Percentiles rank a stretch among this genome's conserved stretches.
Evolutionary conservation across 176 grass and related monocot genomes (phyloP).

Genomic region (Raddia guianensis): DNA sequence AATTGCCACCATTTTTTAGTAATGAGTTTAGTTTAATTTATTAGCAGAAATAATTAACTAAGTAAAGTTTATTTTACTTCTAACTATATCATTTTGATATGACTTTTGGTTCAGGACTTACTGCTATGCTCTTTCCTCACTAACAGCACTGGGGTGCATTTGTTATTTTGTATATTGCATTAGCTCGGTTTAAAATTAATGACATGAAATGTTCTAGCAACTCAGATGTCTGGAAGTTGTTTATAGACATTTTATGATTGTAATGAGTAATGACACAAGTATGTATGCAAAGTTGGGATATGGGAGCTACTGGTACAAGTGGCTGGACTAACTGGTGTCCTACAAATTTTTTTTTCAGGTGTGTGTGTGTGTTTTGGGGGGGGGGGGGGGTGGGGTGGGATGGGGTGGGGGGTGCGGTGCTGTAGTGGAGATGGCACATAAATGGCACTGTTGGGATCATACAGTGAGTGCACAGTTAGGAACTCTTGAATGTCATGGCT

Average conservation of each 20-base stretch:
- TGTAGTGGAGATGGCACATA: not conserved
- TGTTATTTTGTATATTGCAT: not conserved
- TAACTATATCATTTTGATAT: not conserved
- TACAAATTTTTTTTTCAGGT: no score
- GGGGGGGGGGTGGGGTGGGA: no score
- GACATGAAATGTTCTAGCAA: not conserved
- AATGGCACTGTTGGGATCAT: slow-evolving; percentile 15
- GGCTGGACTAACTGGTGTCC: not conserved
- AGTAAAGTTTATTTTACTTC: not conserved
- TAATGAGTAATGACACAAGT: not conserved
- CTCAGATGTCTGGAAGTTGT: not conserved
- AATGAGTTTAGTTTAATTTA: not conserved
- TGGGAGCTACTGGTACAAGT: slow-evolving; percentile 7
- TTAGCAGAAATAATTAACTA: no score
- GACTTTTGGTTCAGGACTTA: not conserved
- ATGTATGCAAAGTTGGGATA: not conserved
- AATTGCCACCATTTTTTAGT: not conserved
- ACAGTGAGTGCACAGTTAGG: not conserved
- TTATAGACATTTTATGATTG: not conserved
- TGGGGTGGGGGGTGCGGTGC: no score
- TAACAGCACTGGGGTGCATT: not conserved
- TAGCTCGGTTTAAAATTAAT: not conserved
- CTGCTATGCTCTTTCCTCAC: not conserved
- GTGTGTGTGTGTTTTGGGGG: no score
- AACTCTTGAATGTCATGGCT: not conserved